Evolutionary conservation across 441 rosid genomes (phyloP), one percentile per base, ranked within the genome.

Genomic region (Pelargonium cotyledonis): DNA sequence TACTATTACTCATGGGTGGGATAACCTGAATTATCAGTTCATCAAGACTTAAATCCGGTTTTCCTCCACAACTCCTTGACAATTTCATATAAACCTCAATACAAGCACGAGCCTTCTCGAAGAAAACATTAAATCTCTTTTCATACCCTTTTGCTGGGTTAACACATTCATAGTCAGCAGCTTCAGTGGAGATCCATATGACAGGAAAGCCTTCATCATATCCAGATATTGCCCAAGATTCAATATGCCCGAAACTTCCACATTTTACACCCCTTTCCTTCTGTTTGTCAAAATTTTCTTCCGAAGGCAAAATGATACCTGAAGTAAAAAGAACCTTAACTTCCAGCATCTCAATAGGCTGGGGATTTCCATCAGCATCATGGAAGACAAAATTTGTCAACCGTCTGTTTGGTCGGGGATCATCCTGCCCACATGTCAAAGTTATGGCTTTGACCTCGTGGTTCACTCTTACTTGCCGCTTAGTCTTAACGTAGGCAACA

Each of bases 141-240:
- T 73, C 89, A 78, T 91, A 93, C 64, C 63, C 72, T 3, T 70
- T 72, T 41, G 88, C 82, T 7, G 97, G 96, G 73, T 86, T 89
- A 47, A 80, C 14, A 66, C 95, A 91, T 19, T 79, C 80, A 15
- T 94, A 94, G 71, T 88, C 92, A 5, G 96, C 95, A 66, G 71
- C 21, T 5, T 82, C 86, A 12, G 97, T 94, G 0, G 93, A 76
- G 5, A 94, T 68, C 98, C 96, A 91, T 18, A 94, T 57, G 5
- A 89, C 85, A 0, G 92, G 93, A 0, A 71, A 82, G 7, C 95
- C 97, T 49, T 87, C 93, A 72, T 88, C 97, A 38, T 88, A 93
- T 4, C 96, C 98, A 44, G 98, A 88, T 19, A 93, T 86, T 63
- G 67, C 53, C 97, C 97, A 93, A 3, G 81, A 41, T 77, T 89